Base-by-base conservation (phyloP, 1,284 basidiomycete species). In the Apiotrichum laibachii region DNA sequence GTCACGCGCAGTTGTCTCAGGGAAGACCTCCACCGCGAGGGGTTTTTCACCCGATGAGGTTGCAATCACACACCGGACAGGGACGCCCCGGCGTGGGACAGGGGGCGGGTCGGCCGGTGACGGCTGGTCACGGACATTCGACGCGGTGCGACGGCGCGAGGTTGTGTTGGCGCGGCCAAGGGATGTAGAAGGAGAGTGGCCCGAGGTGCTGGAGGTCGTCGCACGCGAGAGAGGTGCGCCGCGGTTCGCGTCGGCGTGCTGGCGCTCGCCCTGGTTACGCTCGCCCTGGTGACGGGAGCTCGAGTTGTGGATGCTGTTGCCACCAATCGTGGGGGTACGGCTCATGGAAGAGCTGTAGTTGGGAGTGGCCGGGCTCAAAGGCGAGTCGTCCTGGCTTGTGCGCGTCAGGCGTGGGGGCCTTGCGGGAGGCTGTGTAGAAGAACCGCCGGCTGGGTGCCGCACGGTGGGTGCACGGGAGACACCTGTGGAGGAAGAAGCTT, bases 1-100 rank as follows among this genome's bases (percentile, higher is more conserved):
- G 16, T 73, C 72, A 21, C 66, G 66, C 1, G 76, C 70, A 0
- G 71, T 75, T 0, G 72, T 78, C 34, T 66, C 63, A 1, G 61
- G 60, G 13, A 64, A 62, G 2, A 77, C 42, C 33, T 79, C 75
- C 26, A 78, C 47, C 16, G 59, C 48, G 15, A 75, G 48, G 1
- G 47, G 44, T 18, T 47, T 46, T 34, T 60, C 56, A 34, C 44
- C 42, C 10, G 19, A 35, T 15, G 50, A 35, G 26, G 12, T n/a
- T 13, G 44, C 54, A 18, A 63, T 51, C 19, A 54, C 21, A 21
- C 59, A 60, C 21, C 62, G 62, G 10, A 61, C 62, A 1, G 56
- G 34, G 11, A 31, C 33, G 5, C 46, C 33, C 26, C 58, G 57
- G 11, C 42, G 42, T 2, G 55, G 61, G 1, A 50, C 22, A 2